phyloP scores from a whole-genome alignment of 108 stramenopile species.

The Phaeodactylum tricornutum region DNA sequence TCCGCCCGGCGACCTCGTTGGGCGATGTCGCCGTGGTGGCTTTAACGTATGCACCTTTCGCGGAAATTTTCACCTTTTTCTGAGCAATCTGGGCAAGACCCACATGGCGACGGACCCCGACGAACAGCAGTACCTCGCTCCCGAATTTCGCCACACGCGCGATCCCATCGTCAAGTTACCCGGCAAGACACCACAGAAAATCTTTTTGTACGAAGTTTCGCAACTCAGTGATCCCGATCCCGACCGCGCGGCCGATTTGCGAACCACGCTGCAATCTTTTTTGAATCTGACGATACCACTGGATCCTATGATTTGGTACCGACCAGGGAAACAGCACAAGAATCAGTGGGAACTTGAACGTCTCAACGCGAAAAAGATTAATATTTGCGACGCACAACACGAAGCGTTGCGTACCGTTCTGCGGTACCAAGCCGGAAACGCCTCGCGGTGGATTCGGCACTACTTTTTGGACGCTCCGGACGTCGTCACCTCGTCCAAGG shows the following conservation, averaged over 20 bases:
- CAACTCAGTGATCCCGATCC: conserved; percentile 19
- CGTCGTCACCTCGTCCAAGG: conserved; percentile 26
- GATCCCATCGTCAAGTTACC: too few relatives aligned
- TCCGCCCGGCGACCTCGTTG: conserved; percentile 23
- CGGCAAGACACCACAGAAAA: too few relatives aligned
- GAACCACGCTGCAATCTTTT: conserved; percentile 28
- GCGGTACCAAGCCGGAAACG: conserved; percentile 14
- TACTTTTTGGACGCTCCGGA: conserved; percentile 34
- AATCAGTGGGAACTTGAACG: conserved; percentile 6
- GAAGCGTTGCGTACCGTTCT: conserved; percentile 24
- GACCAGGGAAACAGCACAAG: conserved; percentile 14
- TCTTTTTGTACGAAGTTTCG: conserved; percentile 35
- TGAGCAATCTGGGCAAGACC: conserved; percentile 32
- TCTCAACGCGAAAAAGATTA: conserved; percentile 11
- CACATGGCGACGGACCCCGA: neutral
- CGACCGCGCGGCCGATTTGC: conserved; percentile 9
- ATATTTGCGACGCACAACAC: conserved; percentile 40
- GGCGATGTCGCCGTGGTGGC: conserved; percentile 13
- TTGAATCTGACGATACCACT: conserved; percentile 15
- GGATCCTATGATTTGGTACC: conserved; percentile 27
- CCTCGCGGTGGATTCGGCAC: conserved; percentile 32
- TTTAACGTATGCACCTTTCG: conserved; percentile 54
- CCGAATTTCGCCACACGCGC: neutral
- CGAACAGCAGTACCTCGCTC: neutral
- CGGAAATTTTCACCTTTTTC: conserved; percentile 46